A percentile compares a stretch with the other conserved stretches of the same genome.
Conservation (phyloP, 192 early-diverging fungal species). For the Dissophora ornata region DNA sequence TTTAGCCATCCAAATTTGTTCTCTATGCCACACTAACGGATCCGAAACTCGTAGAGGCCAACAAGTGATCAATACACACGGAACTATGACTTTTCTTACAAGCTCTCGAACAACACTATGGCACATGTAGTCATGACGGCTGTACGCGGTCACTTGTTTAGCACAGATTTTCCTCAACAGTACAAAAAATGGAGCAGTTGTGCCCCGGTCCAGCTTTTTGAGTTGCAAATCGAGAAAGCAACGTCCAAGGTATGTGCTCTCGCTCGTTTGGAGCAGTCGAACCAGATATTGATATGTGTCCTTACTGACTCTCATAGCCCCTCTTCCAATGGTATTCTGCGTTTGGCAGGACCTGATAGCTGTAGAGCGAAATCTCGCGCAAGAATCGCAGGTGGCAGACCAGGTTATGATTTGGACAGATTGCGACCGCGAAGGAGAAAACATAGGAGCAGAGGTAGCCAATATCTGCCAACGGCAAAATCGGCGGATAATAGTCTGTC, state of each 20-base stretch:
- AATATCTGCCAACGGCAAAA: slow-evolving; percentile 74
- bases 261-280: no score
- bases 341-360: slow-evolving; percentile 54
- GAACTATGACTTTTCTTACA: slow-evolving; percentile 85
- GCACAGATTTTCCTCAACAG: slow-evolving; percentile 72
- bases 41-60: slow-evolving; percentile 32
- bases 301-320: background rate
- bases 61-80: slow-evolving; percentile 74
- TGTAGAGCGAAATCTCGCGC: slow-evolving; percentile 73
- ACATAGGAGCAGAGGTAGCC: slow-evolving; percentile 88
- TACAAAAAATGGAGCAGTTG: slow-evolving; percentile 72
- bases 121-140: slow-evolving; percentile 84
- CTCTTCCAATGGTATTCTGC: background rate
- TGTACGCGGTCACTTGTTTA: slow-evolving; percentile 82
- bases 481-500: slow-evolving; percentile 71
- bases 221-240: slow-evolving; percentile 67
- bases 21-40: no score
- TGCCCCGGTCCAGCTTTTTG: slow-evolving; percentile 74
- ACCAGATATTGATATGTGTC: no score
- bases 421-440: slow-evolving; percentile 97
- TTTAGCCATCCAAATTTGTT: background rate
- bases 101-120: slow-evolving; percentile 59
- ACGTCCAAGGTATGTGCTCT: slow-evolving; percentile 59
- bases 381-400: slow-evolving; percentile 69
- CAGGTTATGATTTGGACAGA: slow-evolving; percentile 97